Conservation (phyloP, 306 rosid species). For the Vigna hirtella region DNA sequence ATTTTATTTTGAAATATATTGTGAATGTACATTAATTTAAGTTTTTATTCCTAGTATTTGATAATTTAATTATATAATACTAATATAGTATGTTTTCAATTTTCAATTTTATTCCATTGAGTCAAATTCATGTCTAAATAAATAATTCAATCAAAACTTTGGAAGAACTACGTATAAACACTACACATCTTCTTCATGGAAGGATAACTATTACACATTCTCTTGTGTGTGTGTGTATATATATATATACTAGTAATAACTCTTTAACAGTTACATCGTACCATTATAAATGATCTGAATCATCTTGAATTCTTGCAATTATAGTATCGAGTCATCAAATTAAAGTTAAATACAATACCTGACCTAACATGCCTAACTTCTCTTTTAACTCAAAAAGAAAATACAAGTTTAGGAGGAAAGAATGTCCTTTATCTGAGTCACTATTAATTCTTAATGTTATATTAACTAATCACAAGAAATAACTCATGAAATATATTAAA, state of each 20-base stretch:
- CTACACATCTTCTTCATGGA: too few relatives aligned
- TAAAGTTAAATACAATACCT: neutral
- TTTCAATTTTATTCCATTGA: too few relatives aligned
- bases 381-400: neutral
- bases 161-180: too few relatives aligned
- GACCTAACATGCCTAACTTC: constrained; percentile 22
- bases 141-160: too few relatives aligned
- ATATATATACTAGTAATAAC: neutral
- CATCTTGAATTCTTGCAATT: neutral
- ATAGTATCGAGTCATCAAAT: neutral
- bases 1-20: too few relatives aligned
- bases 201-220: too few relatives aligned
- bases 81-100: too few relatives aligned
- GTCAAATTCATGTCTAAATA: too few relatives aligned
- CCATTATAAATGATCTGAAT: neutral
- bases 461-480: neutral
- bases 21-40: too few relatives aligned
- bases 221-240: too few relatives aligned
- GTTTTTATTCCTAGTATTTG: too few relatives aligned
- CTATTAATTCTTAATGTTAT: neutral
- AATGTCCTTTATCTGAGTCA: neutral
- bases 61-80: too few relatives aligned
- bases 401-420: neutral
- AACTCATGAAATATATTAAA: neutral
- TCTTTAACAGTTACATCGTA: neutral